phyloP scores from a whole-genome alignment of 768 basidiomycete species.

The Leccinum uliginosum region DNA sequence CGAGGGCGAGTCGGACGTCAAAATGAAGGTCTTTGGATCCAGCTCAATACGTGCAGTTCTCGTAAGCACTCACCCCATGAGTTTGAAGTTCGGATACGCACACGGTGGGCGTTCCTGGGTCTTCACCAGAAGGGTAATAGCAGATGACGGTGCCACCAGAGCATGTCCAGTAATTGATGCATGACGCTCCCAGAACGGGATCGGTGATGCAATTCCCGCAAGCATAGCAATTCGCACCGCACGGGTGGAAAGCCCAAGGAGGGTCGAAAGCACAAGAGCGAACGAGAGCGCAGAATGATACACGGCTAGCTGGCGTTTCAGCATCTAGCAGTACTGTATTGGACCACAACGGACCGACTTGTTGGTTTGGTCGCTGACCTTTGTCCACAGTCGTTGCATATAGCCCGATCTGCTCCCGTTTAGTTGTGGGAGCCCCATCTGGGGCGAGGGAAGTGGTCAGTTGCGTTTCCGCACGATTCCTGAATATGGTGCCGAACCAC shows the following conservation, averaged over 20 bases:
- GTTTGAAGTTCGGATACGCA: constrained; percentile 1
- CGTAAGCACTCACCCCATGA: not conserved
- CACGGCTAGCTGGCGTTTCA: not conserved
- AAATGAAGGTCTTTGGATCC: not conserved
- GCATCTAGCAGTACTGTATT: not conserved
- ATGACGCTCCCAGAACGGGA: not conserved
- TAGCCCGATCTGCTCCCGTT: not conserved
- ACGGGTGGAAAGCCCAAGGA: constrained; percentile 1
- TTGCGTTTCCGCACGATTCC: no score
- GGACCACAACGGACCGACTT: not conserved
- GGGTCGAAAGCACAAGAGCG: not conserved
- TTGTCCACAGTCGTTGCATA: not conserved
- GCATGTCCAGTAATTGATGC: constrained; percentile 8
- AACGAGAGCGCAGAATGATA: not conserved
- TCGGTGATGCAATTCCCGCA: constrained; percentile 1
- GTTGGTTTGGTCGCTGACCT: not conserved
- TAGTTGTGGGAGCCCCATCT: no score
- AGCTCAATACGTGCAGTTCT: not conserved
- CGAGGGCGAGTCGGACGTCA: not conserved
- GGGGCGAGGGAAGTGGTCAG: no score
- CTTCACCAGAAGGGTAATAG: not conserved
- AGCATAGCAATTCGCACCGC: not conserved
- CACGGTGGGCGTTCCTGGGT: not conserved
- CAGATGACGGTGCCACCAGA: constrained; percentile 1
- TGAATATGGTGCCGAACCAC: no score